Base-by-base conservation (phyloP, 192 early-diverging fungal species). In the Coemansia sp. region DNA sequence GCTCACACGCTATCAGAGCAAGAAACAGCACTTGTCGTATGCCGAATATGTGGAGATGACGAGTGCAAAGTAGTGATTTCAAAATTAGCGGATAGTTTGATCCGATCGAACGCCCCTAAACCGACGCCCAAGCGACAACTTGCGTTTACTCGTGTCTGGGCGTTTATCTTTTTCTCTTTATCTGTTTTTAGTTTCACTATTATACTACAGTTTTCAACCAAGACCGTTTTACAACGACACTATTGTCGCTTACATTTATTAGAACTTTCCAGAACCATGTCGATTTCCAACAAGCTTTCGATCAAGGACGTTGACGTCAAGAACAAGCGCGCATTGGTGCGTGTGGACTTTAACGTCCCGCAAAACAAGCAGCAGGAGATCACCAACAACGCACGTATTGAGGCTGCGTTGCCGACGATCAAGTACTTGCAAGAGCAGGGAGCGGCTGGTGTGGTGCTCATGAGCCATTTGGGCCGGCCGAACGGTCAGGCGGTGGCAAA, bases 271-370 rank as follows among this genome's bases (percentile, higher is more conserved):
- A 31, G 4, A 60, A 24, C 49, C 40, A 80, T 80, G 77, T 74
- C 77, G 23, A 58, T 80, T 61, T 74, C 77, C 46, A 89, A 85
- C 85, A 98, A 96, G 83, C 87, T 98, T 59, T 84, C 87, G 61
- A 91, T 98, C 79, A 70, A 83, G 63, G 94, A 96, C 74, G 75
- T 98, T 42, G 89, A 91, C 59, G 70, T 98, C 65, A 72, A 84
- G 50, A 83, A 76, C 79, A 95, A 96, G 87, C 90, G 92, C 55
- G 94, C 94, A 28, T 84, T 98, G 56, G 95, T 98, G 63, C 89
- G 93, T 51, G 95, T 97, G 36, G 95, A 99, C 88, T 99, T 99
- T 78, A 99, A 99, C 79, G 97, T 99, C n/a, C 97, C 97, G 49
- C 90, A 97, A 66, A 61, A 80, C 68, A 88, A 90, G 67, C 84